phyloP scores from a whole-genome alignment of 1,284 basidiomycete genomes.

The Naganishia sp. region DNA sequence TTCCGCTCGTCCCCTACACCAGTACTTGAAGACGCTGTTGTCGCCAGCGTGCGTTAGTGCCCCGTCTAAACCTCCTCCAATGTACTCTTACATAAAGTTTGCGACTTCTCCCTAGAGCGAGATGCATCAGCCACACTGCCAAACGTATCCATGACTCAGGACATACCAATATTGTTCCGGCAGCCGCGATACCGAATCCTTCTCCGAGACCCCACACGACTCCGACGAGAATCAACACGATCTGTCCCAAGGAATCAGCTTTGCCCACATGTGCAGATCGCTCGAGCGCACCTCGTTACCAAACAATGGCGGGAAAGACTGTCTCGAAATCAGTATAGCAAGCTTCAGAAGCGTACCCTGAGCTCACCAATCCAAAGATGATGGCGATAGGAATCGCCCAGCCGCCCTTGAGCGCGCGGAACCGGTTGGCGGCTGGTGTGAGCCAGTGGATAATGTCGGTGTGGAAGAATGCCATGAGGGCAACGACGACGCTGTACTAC shows the following conservation, averaged over 20 bases:
- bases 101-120: slow-evolving; percentile 43
- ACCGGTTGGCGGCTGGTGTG: slow-evolving; percentile 37
- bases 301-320: slow-evolving; percentile 53
- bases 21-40: slow-evolving; percentile 46
- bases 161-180: slow-evolving; percentile 9
- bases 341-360: not conserved
- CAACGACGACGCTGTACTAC: slow-evolving; percentile 14
- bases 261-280: too few species aligned
- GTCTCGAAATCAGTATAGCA: not conserved
- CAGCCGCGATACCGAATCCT: slow-evolving; percentile 46
- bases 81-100: slow-evolving; percentile 40
- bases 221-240: slow-evolving; percentile 47
- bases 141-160: slow-evolving; percentile 33
- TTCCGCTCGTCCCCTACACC: slow-evolving; percentile 43
- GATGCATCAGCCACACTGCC: slow-evolving; percentile 32
- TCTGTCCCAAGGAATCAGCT: slow-evolving; percentile 6
- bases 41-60: slow-evolving; percentile 31
- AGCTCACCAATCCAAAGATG: slow-evolving; percentile 46
- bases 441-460: slow-evolving; percentile 40
- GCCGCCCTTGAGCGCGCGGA: slow-evolving; percentile 38
- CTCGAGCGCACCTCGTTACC: slow-evolving; percentile 40
- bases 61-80: not conserved
- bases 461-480: slow-evolving; percentile 28
- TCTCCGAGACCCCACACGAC: slow-evolving; percentile 52
- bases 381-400: slow-evolving; percentile 48